Percentiles rank a stretch among this genome's conserved stretches.
Conservation (phyloP, 2,329 filamentous ascomycete species). For the Colletotrichum tofieldiae region DNA sequence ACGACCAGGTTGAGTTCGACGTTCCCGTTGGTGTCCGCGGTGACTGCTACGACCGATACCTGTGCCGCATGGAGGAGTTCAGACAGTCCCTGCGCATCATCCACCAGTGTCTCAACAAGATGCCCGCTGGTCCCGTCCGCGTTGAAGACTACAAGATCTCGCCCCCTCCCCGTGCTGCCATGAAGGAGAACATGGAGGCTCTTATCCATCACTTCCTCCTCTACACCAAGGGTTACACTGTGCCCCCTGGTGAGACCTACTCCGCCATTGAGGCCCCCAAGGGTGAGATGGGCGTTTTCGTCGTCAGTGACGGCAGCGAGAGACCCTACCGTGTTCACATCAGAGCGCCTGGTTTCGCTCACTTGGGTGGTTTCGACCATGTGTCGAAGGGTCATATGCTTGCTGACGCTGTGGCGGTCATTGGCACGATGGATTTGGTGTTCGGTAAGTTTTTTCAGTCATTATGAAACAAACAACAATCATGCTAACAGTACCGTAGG, state of each 20-base stretch:
- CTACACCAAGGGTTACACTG: conserved; percentile 98
- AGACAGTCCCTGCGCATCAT: conserved; percentile 98
- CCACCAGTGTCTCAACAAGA: conserved; percentile 98
- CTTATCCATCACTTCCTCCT: conserved; percentile 99
- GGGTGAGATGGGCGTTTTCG: conserved; percentile 98
- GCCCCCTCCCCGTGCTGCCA: conserved; percentile 93
- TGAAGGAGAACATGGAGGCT: conserved; percentile 99
- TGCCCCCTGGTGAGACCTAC: conserved; percentile 98
- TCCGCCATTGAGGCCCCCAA: conserved; percentile 99
- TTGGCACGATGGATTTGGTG: conserved; percentile 91
- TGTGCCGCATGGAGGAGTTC: conserved; percentile 99
- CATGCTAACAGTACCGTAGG: conserved; percentile 61
- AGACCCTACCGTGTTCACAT: conserved; percentile 98
- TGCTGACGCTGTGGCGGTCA: conserved; percentile 96
- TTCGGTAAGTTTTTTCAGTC: conserved; percentile 74
- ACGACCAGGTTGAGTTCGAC: conserved; percentile 98
- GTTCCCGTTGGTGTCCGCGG: conserved; percentile 96
- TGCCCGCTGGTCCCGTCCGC: conserved; percentile 93
- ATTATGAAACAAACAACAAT: background rate
- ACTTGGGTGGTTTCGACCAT: conserved; percentile 95
- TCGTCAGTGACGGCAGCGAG: conserved; percentile 97
- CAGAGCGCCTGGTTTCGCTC: conserved; percentile 95
- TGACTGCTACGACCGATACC: conserved; percentile 99
- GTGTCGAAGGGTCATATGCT: conserved; percentile 92
- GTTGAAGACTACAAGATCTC: conserved; percentile 99